Conservation (phyloP, 2,329 filamentous ascomycete genomes). For the Fusarium tuaranense region DNA sequence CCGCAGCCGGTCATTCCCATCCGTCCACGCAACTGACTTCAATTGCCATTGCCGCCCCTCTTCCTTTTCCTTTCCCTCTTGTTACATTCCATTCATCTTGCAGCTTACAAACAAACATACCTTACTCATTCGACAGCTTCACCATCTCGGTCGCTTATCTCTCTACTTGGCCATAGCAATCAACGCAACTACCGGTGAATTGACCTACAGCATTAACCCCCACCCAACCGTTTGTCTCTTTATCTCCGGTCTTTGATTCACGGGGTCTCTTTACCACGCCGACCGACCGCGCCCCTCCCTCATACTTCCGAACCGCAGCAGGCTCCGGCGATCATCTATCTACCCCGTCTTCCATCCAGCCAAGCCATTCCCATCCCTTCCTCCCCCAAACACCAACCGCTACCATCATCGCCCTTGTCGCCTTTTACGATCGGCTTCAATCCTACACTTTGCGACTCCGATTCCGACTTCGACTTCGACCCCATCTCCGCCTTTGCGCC, state of each 20-base stretch:
- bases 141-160: conserved; percentile 5
- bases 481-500: not conserved
- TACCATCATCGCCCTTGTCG: conserved; percentile 18
- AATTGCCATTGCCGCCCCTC: conserved; percentile 26
- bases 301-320: conserved; percentile 29
- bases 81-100: conserved; percentile 11
- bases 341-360: conserved; percentile 28
- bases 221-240: conserved; percentile 34
- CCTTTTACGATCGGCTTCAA: conserved; percentile 20
- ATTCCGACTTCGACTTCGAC: not conserved
- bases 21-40: conserved; percentile 20
- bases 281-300: conserved; percentile 25
- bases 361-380: conserved; percentile 14
- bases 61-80: conserved; percentile 12
- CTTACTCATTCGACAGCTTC: conserved; percentile 3
- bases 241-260: conserved; percentile 28
- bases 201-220: conserved; percentile 23
- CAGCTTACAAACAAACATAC: not conserved
- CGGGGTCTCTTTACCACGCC: conserved; percentile 27
- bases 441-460: not conserved
- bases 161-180: not conserved
- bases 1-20: conserved; percentile 36
- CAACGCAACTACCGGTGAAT: not conserved
- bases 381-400: conserved; percentile 22
- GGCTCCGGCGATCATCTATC: conserved; percentile 38